phyloP scores from a whole-genome alignment of 2,329 filamentous ascomycete genomes.

The Trichocomaceae sp. region DNA sequence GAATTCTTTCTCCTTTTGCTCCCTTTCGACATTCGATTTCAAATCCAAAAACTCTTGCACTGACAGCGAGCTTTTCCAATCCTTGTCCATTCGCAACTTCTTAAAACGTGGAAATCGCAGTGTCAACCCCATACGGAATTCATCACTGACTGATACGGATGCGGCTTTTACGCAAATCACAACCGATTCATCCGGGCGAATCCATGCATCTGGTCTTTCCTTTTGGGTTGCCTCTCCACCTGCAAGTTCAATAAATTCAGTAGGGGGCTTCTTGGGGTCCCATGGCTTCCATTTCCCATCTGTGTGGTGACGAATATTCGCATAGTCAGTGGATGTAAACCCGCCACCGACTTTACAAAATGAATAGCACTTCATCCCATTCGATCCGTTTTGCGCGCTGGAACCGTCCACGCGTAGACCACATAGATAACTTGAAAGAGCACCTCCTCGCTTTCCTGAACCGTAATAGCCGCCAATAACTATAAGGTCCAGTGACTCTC shows the following conservation, averaged over 20 bases:
- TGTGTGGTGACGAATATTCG: slow-evolving; percentile 71
- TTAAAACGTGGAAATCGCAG: slow-evolving; percentile 90
- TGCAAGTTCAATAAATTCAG: slow-evolving; percentile 70
- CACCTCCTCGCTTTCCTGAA: slow-evolving; percentile 74
- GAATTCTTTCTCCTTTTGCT: slow-evolving; percentile 66
- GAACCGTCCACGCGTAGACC: slow-evolving; percentile 66
- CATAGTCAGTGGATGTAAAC: slow-evolving; percentile 77
- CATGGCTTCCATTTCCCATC: slow-evolving; percentile 89
- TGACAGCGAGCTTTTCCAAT: slow-evolving; percentile 74
- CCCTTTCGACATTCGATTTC: slow-evolving; percentile 61
- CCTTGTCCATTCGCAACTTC: slow-evolving; percentile 69
- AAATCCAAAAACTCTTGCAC: slow-evolving; percentile 70
- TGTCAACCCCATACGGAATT: slow-evolving; percentile 70
- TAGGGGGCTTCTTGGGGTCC: slow-evolving; percentile 70
- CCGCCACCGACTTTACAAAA: slow-evolving; percentile 98
- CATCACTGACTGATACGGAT: slow-evolving; percentile 64
- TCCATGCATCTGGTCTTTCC: slow-evolving; percentile 88
- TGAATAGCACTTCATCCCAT: slow-evolving; percentile 74
- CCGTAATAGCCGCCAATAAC: slow-evolving; percentile 92
- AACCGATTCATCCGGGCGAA: slow-evolving; percentile 78
- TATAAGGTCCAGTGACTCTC: slow-evolving; percentile 83
- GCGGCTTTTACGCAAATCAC: slow-evolving; percentile 87
- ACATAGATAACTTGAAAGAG: slow-evolving; percentile 80
- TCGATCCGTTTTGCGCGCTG: slow-evolving; percentile 35
- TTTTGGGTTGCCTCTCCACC: slow-evolving; percentile 62